These are phyloP conservation scores for Agrocybe praecox DNA, from an alignment of 768 basidiomycete species.

Conservation along the genomic window DNA sequence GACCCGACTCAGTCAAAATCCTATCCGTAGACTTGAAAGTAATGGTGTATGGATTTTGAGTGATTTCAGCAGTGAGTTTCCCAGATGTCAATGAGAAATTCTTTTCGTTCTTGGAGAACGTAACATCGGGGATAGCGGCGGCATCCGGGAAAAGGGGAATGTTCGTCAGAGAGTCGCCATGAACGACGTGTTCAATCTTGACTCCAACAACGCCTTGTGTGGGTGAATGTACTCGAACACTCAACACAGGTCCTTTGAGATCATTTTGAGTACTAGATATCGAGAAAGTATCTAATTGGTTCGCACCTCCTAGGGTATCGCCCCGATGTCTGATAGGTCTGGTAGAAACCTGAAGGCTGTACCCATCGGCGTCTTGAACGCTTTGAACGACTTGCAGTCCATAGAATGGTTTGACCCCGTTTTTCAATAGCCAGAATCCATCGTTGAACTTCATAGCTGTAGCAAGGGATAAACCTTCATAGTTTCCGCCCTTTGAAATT, in stretches of 20 bases:
- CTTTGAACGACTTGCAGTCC: constrained; percentile 63
- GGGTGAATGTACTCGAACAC: constrained; percentile 53
- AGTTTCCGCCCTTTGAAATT: neutral
- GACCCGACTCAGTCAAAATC: constrained; percentile 50
- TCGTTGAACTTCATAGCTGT: constrained; percentile 69
- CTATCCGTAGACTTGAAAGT: constrained; percentile 56
- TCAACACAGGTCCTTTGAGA: constrained; percentile 47
- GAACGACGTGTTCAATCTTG: constrained; percentile 56
- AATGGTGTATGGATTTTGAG: constrained; percentile 61
- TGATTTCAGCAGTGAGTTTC: constrained; percentile 55
- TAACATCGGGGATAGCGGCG: constrained; percentile 45
- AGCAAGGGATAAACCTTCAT: neutral
- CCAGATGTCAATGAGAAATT: constrained; percentile 43
- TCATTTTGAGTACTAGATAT: neutral
- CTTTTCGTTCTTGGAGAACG: constrained; percentile 33
- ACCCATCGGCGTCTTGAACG: constrained; percentile 43
- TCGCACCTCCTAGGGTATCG: constrained; percentile 59
- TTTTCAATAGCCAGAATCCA: constrained; percentile 70
- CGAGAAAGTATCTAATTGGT: neutral
- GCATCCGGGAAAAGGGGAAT: constrained; percentile 69
- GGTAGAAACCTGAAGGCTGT: constrained; percentile 63
- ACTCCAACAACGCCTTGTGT: constrained; percentile 59
- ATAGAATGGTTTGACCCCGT: constrained; percentile 61
- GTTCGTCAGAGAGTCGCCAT: constrained; percentile 41
- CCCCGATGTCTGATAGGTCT: constrained; percentile 63